Conservation (phyloP, 1,284 basidiomycete species). For the Mycosarcoma mackinlayi region DNA sequence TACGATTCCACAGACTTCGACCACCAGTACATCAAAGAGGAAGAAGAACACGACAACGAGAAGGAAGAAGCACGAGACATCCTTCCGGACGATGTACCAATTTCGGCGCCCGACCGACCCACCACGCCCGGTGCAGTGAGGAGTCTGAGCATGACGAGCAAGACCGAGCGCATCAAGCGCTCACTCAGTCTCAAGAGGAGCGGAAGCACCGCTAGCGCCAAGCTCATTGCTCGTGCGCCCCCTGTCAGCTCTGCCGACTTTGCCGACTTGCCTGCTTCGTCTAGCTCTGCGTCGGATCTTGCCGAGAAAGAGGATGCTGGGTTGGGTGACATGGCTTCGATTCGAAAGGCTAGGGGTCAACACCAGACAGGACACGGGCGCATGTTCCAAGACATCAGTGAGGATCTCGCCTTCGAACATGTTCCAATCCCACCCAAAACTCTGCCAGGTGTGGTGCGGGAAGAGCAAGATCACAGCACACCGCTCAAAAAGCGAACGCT, state of each 20-base stretch:
- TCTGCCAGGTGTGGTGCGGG: background rate
- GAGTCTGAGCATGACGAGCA: constrained; percentile 30
- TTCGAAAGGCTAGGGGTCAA: constrained; percentile 31
- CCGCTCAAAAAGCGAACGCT: constrained; percentile 14
- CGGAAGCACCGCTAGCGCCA: constrained; percentile 26
- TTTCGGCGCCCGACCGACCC: constrained; percentile 5
- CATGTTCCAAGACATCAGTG: constrained; percentile 24
- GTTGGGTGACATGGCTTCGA: constrained; percentile 36
- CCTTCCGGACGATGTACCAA: constrained; percentile 15
- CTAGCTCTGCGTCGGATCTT: constrained; percentile 24
- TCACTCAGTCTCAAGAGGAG: constrained; percentile 47
- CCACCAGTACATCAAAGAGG: background rate
- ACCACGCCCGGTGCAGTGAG: constrained; percentile 17
- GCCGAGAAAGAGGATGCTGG: background rate
- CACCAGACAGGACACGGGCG: constrained; percentile 19
- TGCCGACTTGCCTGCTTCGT: constrained; percentile 29
- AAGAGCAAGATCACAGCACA: background rate
- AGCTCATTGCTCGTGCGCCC: constrained; percentile 43
- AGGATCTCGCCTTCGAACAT: constrained; percentile 23
- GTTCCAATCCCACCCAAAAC: constrained; percentile 17
- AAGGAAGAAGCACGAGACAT: constrained; percentile 36
- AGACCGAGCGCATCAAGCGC: constrained; percentile 35
- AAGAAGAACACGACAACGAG: constrained; percentile 10
- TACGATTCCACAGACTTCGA: background rate
- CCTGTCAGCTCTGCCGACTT: constrained; percentile 52